These are phyloP conservation scores for Sindora glabra DNA, from an alignment of 306 rosid species.

Conservation along the genomic window DNA sequence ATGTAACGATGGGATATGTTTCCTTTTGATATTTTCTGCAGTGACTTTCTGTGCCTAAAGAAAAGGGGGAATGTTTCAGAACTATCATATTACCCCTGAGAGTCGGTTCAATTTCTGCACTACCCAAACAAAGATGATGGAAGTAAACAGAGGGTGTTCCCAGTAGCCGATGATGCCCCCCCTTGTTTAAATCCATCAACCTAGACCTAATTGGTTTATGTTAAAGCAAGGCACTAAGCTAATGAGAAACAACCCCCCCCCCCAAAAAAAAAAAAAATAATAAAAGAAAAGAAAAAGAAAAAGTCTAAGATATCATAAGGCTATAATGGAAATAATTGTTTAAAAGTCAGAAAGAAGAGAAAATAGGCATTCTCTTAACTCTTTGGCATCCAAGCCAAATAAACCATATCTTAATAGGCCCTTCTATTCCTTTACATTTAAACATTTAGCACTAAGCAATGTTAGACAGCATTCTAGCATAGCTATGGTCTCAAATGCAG, in stretches of 20 bases:
- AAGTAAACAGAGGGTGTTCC: no score
- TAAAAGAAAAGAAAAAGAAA: no score
- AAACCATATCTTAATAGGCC: neutral
- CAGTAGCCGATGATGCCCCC: no score
- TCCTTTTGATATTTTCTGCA: neutral
- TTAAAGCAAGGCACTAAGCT: neutral
- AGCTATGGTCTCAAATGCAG: neutral
- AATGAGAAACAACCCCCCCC: no score
- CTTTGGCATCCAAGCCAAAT: neutral
- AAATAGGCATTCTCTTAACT: neutral
- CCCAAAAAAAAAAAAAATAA: no score
- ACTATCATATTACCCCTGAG: neutral
- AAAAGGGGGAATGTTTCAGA: neutral
- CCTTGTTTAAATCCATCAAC: neutral
- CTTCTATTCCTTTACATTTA: neutral
- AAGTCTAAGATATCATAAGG: no score
- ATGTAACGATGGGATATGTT: neutral
- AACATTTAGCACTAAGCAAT: neutral
- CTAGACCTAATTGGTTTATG: neutral
- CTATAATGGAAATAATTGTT: no score
- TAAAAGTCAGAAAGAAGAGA: no score
- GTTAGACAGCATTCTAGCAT: neutral
- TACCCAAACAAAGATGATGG: neutral
- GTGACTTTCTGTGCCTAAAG: neutral
- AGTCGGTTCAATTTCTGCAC: neutral